These are phyloP conservation scores for Moesziomyces globuligerus DNA, from an alignment of 1,284 basidiomycete genomes.

Conservation along the genomic window DNA sequence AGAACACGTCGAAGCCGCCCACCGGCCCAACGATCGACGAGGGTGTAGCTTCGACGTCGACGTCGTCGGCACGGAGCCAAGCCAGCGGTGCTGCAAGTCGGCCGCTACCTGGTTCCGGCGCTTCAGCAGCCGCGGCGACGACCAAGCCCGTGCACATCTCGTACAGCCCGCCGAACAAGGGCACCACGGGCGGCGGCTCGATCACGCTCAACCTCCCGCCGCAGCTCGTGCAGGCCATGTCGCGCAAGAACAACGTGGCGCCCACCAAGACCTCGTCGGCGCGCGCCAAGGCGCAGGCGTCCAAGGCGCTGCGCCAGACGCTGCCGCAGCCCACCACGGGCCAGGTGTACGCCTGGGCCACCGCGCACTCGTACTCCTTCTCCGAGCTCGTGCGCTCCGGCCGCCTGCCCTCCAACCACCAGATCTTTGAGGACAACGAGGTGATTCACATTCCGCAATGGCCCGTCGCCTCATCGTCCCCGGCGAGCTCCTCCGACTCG, in stretches of 20 bases:
- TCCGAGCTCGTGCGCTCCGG: conserved; percentile 46
- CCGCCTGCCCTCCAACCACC: conserved; percentile 50
- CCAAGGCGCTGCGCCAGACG: conserved; percentile 41
- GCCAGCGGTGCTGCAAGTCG: neutral
- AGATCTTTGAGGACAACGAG: conserved; percentile 61
- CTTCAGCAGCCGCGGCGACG: conserved; percentile 1
- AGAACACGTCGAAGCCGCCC: neutral
- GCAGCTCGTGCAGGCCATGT: conserved; percentile 41
- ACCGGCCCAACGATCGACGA: neutral
- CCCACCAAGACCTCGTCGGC: conserved; percentile 42
- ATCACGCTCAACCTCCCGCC: conserved; percentile 48
- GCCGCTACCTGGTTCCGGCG: neutral
- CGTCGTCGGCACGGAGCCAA: neutral
- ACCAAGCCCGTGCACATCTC: conserved; percentile 43
- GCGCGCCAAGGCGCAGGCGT: conserved; percentile 41
- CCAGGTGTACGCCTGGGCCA: conserved; percentile 60
- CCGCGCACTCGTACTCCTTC: conserved; percentile 61
- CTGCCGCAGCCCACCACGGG: conserved; percentile 41
- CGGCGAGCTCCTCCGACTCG: neutral
- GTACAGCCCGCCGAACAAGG: conserved; percentile 38
- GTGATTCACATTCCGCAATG: conserved; percentile 63
- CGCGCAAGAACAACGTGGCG: conserved; percentile 23
- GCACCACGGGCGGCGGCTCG: conserved; percentile 24
- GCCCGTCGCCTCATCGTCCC: conserved; percentile 33
- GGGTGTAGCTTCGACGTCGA: neutral